Evolutionary conservation across 2,329 filamentous ascomycete species (phyloP), one percentile per base, ranked within the genome.

Genomic region (Hypoxylon sp.): DNA sequence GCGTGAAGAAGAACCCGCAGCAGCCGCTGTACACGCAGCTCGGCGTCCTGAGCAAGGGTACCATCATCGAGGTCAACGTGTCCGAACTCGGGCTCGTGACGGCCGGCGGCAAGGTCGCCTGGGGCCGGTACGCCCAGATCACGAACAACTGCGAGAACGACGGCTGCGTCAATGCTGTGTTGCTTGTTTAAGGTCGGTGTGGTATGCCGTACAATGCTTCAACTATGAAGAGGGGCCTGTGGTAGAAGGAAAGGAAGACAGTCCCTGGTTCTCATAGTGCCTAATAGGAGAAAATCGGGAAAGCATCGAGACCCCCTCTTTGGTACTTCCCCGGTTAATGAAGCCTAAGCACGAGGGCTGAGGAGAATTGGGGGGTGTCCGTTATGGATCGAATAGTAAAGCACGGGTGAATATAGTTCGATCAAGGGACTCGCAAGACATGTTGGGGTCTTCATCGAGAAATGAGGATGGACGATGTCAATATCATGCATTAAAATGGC

Each of bases 1-100:
- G 86, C 51, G 85, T 88, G 75, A 88, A 88, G 83, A 88, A 88
- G 83, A 95, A 95, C 79, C 92, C 92, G 1, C 90, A 93, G 78
- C 93, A 94, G 79, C 93, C 93, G 0, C 86, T 97, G 78, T 97
- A 97, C 82, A 98, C 95, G 0, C 94, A 97, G 78, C 85, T 98
- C 4, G 95, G 95, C 68, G 95, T 97, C 2, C 81, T 98, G 77
- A 95, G 92, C 53, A 94, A 94, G 82, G 93, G 93, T 71, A 95
- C 90, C 31, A 89, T 91, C 68, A 71, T 73, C 77, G 95, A 98
- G 82, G 94, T 98, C 76, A 97, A 99, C 79, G 94, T 98, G 31
- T 92, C 89, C 63, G 96, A 99, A 80, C 82, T 98, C 70, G 96
- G 96, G 71, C 85, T 98, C 69, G 94, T 97, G 14, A 98, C 96